Conservation (phyloP, 768 basidiomycete genomes). For the Lactarius sp. region DNA sequence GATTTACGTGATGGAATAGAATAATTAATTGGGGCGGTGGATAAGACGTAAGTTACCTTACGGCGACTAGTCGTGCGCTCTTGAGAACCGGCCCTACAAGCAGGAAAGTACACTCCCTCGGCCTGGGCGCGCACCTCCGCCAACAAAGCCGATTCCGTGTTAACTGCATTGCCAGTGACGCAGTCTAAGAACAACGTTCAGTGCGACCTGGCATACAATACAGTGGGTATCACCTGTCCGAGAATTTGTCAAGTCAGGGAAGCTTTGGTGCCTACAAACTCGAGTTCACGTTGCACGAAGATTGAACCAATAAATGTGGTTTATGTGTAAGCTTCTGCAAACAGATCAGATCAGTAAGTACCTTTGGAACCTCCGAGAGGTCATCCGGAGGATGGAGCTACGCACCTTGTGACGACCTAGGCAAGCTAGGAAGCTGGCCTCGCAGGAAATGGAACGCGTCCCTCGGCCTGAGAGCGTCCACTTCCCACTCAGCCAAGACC, state of each 20-base stretch:
- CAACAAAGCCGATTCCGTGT: not conserved
- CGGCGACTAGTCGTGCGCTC: not conserved
- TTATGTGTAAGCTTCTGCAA: not conserved
- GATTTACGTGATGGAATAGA: too few relatives aligned
- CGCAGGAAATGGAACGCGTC: not conserved
- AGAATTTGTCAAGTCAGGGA: not conserved
- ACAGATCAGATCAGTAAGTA: not conserved
- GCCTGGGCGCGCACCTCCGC: not conserved
- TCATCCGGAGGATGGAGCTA: not conserved
- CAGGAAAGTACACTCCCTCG: not conserved
- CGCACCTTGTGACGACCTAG: not conserved
- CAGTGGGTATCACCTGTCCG: not conserved
- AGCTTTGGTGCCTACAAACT: not conserved
- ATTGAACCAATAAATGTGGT: not conserved
- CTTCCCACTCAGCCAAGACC: not conserved
- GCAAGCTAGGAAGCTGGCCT: not conserved
- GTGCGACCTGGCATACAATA: not conserved
- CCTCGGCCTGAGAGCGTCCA: conserved; percentile 6
- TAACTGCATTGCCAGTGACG: too few relatives aligned
- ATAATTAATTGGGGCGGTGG: not conserved
- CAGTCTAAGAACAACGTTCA: too few relatives aligned
- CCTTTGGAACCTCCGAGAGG: too few relatives aligned
- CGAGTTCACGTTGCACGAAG: not conserved
- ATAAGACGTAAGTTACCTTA: not conserved
- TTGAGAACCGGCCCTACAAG: not conserved